Evolutionary conservation across 1,284 basidiomycete genomes (phyloP).

Genomic region (Porodaedalea pini): DNA sequence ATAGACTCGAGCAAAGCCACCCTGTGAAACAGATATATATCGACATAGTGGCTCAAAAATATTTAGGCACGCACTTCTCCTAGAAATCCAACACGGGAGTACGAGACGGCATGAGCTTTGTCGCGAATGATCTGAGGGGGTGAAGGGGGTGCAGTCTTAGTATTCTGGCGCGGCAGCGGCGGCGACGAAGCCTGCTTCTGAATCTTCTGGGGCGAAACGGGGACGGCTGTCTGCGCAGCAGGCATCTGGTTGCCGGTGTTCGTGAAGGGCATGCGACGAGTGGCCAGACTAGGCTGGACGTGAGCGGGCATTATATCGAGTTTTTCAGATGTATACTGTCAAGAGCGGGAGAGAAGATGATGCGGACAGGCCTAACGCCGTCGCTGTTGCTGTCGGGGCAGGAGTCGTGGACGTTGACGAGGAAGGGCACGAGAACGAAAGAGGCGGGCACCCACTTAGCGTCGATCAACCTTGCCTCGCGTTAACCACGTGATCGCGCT

Average conservation of each 20-base stretch:
- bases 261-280: constrained; percentile 16
- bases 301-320: constrained; percentile 11
- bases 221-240: not conserved
- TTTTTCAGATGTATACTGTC: not conserved
- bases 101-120: constrained; percentile 53
- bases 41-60: constrained; percentile 15
- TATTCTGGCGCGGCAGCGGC: constrained; percentile 73
- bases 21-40: constrained; percentile 50
- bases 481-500: constrained; percentile 18
- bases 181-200: constrained; percentile 45
- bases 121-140: constrained; percentile 79
- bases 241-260: constrained; percentile 18
- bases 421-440: constrained; percentile 1
- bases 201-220: constrained; percentile 8
- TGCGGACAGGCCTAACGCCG: constrained; percentile 18
- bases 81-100: constrained; percentile 73
- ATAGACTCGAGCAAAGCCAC: constrained; percentile 88
- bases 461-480: constrained; percentile 18
- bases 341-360: not conserved
- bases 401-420: not conserved
- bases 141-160: constrained; percentile 76
- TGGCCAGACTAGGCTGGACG: constrained; percentile 2
- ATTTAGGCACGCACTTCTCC: constrained; percentile 65
- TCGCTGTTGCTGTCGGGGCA: constrained; percentile 10
- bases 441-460: constrained; percentile 9